phyloP scores from a whole-genome alignment of 164 flowering plant species.

The Liquidambar formosana region DNA sequence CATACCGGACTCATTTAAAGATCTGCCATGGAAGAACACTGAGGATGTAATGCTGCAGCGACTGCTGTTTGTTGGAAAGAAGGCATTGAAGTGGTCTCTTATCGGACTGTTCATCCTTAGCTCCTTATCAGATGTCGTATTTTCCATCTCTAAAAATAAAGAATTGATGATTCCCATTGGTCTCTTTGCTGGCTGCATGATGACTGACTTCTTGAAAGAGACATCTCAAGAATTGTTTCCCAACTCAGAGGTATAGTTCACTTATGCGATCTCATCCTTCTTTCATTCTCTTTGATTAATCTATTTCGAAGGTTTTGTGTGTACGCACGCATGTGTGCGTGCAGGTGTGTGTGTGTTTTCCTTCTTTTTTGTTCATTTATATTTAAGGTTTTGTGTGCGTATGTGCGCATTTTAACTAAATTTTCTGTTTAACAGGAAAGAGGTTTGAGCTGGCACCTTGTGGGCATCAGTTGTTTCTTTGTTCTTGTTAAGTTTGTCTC shows the following conservation, averaged over 20 bases:
- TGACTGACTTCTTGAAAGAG: constrained; percentile 55
- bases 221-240: constrained; percentile 35
- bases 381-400: too few species aligned
- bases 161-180: constrained; percentile 73
- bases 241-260: constrained; percentile 31
- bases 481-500: constrained; percentile 44
- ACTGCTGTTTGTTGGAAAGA: constrained; percentile 33
- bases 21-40: constrained; percentile 67
- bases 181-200: constrained; percentile 52
- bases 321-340: too few species aligned
- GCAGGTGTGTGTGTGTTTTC: too few species aligned
- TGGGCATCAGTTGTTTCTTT: constrained; percentile 43
- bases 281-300: neutral
- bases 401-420: too few species aligned
- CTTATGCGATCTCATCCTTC: neutral
- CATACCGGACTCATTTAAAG: constrained; percentile 43
- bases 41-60: constrained; percentile 27
- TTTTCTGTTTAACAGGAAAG: constrained; percentile 34
- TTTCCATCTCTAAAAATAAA: constrained; percentile 44
- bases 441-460: constrained; percentile 27
- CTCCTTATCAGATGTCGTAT: constrained; percentile 44
- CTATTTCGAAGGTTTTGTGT: too few species aligned
- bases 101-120: constrained; percentile 31
- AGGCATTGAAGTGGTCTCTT: constrained; percentile 52
- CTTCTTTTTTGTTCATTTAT: too few species aligned